Base-by-base conservation (phyloP, 805 yeast species). In the Candida lessepsii region DNA sequence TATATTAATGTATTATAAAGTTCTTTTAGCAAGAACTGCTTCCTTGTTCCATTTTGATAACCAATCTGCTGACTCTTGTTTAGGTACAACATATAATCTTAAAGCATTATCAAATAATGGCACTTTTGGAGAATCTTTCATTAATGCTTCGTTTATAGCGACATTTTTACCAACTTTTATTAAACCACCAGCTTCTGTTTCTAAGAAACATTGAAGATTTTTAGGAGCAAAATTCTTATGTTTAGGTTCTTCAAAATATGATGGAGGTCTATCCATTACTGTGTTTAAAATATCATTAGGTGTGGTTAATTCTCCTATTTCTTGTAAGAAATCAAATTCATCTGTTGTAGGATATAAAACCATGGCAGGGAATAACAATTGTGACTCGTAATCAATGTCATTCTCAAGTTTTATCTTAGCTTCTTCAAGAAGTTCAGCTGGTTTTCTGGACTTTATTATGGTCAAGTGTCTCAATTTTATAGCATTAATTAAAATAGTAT, bases 111-210 rank as follows among this genome's bases (percentile, higher is more conserved):
- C 96, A 46, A 90, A 81, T 30, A 90, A 59, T 2, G 96, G 96
- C 7, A 87, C 79, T 17, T 70, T 70, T 11, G 95, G 86, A 7
- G 63, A 62, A 26, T 73, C 77, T 36, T 78, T 72, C 65, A 78
- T 73, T 47, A 91, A 69, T 0, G 82, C 84, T 37, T 76, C 75
- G 51, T 78, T 75, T 16, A 91, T 57, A 1, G 85, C 67, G 16
- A 80, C 75, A 48, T 85, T 87, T 58, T 83, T 86, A 19, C 96
- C 96, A 4, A 84, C 78, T 60, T 87, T 88, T 32, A 88, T 81
- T 45, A 91, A 70, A 0, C 97, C 97, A 37, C 96, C 96, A 2
- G 79, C 54, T 23, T 65, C 71, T 0, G 96, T 87, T 58, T 87
- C 97, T 80, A 86, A 80, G 60, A 73, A 91, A 5, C 83, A 83